Conservation (phyloP, 2,329 filamentous ascomycete species). For the Herpomyces periplanetae region DNA sequence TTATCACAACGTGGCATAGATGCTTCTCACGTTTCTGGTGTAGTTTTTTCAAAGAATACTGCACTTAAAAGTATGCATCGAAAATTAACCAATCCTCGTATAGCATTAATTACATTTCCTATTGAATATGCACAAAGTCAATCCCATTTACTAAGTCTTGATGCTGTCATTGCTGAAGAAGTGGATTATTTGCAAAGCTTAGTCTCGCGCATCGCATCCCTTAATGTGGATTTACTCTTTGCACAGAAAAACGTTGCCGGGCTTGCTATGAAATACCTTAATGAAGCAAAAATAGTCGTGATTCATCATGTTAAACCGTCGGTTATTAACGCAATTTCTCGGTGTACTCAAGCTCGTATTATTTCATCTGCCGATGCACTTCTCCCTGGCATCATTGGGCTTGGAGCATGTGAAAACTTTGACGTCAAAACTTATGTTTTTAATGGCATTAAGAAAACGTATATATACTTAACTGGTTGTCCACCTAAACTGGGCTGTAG, state of each 20-base stretch:
- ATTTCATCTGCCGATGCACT: conserved; percentile 87
- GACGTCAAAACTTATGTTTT: conserved; percentile 87
- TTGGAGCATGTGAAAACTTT: conserved; percentile 48
- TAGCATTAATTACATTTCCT: conserved; percentile 69
- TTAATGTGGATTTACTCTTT: conserved; percentile 51
- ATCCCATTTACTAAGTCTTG: conserved; percentile 84
- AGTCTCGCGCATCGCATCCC: conserved; percentile 53
- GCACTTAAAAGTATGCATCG: conserved; percentile 86
- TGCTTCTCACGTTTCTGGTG: conserved; percentile 76
- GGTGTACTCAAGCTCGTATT: conserved; percentile 62
- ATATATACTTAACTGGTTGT: conserved; percentile 74
- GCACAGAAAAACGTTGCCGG: conserved; percentile 76
- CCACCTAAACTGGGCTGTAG: conserved; percentile 68
- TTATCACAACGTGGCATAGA: conserved; percentile 60
- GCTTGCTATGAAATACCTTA: conserved; percentile 49
- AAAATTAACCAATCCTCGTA: conserved; percentile 40
- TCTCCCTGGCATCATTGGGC: conserved; percentile 26
- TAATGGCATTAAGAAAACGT: conserved; percentile 52
- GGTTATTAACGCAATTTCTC: conserved; percentile 68
- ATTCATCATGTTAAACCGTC: conserved; percentile 88
- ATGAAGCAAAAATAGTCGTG: conserved; percentile 59
- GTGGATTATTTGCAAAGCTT: conserved; percentile 68
- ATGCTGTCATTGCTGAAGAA: conserved; percentile 85
- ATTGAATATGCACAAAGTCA: conserved; percentile 83
- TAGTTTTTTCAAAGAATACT: conserved; percentile 89